Conservation (phyloP, 441 rosid genomes). For the Erodium moschatum region DNA sequence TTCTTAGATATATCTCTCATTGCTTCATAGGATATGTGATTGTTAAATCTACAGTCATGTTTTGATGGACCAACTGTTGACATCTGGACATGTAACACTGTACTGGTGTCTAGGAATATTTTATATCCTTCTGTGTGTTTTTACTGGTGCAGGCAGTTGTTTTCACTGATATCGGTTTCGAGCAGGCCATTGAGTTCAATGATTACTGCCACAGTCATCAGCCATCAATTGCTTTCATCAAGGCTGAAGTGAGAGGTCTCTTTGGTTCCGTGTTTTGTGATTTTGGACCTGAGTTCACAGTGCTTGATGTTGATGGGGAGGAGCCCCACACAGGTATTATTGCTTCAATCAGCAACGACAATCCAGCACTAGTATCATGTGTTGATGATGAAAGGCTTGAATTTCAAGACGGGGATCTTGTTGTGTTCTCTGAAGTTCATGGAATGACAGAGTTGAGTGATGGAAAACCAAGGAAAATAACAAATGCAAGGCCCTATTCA, state of each 20-base stretch:
- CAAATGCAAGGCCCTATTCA: slow-evolving; percentile 68
- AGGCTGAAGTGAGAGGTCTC: slow-evolving; percentile 76
- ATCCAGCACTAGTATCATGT: slow-evolving; percentile 64
- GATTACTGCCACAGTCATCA: slow-evolving; percentile 67
- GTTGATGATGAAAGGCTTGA: slow-evolving; percentile 93
- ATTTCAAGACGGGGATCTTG: slow-evolving; percentile 84
- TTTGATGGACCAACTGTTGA: no score
- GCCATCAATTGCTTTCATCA: slow-evolving; percentile 73
- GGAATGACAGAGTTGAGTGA: slow-evolving; percentile 84
- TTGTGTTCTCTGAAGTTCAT: slow-evolving; percentile 76
- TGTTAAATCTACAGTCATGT: no score
- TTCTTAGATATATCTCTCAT: no score
- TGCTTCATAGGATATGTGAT: no score
- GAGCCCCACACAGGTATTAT: slow-evolving; percentile 87
- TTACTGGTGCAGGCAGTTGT: slow-evolving; percentile 63
- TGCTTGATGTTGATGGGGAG: slow-evolving; percentile 80
- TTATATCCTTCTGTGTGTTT: slow-evolving; percentile 12
- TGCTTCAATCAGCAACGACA: slow-evolving; percentile 79
- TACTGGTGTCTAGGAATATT: slow-evolving; percentile 14
- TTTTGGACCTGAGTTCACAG: slow-evolving; percentile 76
- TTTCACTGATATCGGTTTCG: slow-evolving; percentile 56
- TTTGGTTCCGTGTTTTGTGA: slow-evolving; percentile 85
- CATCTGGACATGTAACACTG: neutral
- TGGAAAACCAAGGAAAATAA: slow-evolving; percentile 79
- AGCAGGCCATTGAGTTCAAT: slow-evolving; percentile 59